phyloP scores from a whole-genome alignment of 2,329 filamentous ascomycete genomes.

The Blumeria hordei region DNA sequence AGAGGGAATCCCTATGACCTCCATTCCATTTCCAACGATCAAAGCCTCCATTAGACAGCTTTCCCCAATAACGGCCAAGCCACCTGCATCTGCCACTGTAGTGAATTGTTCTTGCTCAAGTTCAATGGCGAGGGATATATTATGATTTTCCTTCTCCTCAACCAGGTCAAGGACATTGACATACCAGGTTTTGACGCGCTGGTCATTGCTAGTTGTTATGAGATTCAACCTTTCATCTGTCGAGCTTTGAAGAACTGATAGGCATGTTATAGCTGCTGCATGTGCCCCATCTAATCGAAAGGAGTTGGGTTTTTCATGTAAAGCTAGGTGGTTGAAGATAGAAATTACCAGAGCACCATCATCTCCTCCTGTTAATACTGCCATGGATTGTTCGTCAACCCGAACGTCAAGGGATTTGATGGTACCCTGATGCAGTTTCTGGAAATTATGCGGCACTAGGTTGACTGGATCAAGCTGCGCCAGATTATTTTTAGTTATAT shows the following conservation, averaged over 20 bases:
- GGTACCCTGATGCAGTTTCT: slow-evolving; percentile 51
- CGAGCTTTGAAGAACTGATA: slow-evolving; percentile 15
- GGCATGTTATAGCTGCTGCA: slow-evolving; percentile 43
- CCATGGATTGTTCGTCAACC: slow-evolving; percentile 14
- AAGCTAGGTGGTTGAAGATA: slow-evolving; percentile 12
- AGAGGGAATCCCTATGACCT: neutral
- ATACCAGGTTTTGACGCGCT: slow-evolving; percentile 23
- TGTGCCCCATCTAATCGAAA: slow-evolving; percentile 33
- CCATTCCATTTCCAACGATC: slow-evolving; percentile 1
- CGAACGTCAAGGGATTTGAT: slow-evolving; percentile 40
- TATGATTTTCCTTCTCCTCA: neutral
- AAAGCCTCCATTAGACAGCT: neutral
- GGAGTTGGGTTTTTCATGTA: neutral
- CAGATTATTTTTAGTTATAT: neutral
- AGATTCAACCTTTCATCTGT: slow-evolving; percentile 10
- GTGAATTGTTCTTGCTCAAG: neutral
- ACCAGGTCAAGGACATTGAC: slow-evolving; percentile 19
- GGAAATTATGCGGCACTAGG: slow-evolving; percentile 6
- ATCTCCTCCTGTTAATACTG: slow-evolving; percentile 61
- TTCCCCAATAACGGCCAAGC: neutral
- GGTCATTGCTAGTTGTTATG: slow-evolving; percentile 33
- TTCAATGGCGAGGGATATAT: neutral
- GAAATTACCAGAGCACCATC: slow-evolving; percentile 56
- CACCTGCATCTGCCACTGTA: slow-evolving; percentile 1
- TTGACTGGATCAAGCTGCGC: neutral